Conservation (phyloP, 2,329 filamentous ascomycete genomes). For the Monosporascus sp. region DNA sequence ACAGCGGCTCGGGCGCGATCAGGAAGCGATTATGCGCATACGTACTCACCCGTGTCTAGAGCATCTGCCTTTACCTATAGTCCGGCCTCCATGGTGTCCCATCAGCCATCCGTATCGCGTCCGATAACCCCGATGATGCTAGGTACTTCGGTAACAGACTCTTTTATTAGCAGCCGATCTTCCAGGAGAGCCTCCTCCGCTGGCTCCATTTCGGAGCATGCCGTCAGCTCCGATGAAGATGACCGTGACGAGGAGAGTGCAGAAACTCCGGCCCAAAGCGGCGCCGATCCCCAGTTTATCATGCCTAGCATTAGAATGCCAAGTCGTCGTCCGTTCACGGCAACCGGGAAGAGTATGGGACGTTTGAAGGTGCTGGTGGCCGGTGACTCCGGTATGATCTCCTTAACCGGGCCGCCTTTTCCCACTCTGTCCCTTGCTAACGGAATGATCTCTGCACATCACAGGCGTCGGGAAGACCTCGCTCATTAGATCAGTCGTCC, state of each 20-base stretch:
- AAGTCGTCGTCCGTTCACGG: conserved; percentile 81
- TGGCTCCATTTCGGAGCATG: conserved; percentile 43
- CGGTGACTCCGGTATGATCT: conserved; percentile 62
- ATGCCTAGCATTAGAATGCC: conserved; percentile 97
- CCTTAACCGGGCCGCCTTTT: not conserved
- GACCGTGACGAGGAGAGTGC: conserved; percentile 23
- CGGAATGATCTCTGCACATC: conserved; percentile 7
- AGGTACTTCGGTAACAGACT: conserved; percentile 35
- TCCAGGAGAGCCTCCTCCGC: conserved; percentile 49
- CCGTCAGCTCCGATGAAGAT: conserved; percentile 42
- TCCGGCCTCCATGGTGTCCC: conserved; percentile 23
- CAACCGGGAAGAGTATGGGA: conserved; percentile 77
- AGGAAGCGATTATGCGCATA: conserved; percentile 11
- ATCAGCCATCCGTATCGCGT: conserved; percentile 32
- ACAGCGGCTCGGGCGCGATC: conserved; percentile 7
- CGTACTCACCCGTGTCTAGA: conserved; percentile 25
- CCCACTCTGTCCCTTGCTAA: conserved; percentile 8
- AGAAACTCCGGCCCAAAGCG: conserved; percentile 42
- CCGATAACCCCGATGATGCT: conserved; percentile 43
- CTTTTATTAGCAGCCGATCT: conserved; percentile 42
- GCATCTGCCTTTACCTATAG: conserved; percentile 28
- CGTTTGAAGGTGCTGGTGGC: conserved; percentile 85
- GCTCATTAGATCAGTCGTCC: conserved; percentile 81
- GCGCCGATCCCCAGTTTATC: conserved; percentile 71
- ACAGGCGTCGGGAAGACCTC: conserved; percentile 83